Evolutionary conservation across 2,329 filamentous ascomycete genomes (phyloP), one percentile per base, ranked within the genome.

Genomic region (Fusarium xyrophilum): DNA sequence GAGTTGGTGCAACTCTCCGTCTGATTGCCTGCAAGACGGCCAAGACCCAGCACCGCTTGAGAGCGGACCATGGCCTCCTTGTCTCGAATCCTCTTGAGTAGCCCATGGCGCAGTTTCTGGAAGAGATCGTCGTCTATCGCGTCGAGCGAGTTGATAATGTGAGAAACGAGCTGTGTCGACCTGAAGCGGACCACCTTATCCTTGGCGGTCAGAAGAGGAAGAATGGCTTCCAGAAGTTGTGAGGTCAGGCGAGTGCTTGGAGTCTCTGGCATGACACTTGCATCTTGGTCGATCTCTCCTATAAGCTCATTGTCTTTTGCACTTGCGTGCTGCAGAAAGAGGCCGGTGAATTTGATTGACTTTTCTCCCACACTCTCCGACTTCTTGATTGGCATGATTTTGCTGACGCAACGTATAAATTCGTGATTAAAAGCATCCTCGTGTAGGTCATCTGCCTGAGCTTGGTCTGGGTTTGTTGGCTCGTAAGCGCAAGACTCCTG

Each of bases 171-270:
- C 77, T 99, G 96, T 1, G 95, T 96, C 7, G 93, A 89, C 61
- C 96, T 87, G 79, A 93, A 99, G 61, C 96, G 88, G 47, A 98
- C 91, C 62, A 91, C 91, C 79, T 97, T 98, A 80, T 99, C 96
- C 80, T 97, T 98, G 43, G 92, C 88, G 13, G 86, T 86, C 63
- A 97, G 83, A n/a, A 97, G 82, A 8, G 91, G 91, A 6, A 96
- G 82, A 23, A 96, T 80, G 10, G 89, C 85, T 55, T 88, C 87
- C 74, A 98, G 87, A 36, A 98, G 85, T 32, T 89, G 85, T 4
- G 89, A 88, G 2, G 89, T 92, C 27, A 98, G 86, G 51, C 94
- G 89, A 27, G 90, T 92, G 68, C 88, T 96, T 1, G 95, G 93
- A 1, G 93, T 97, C 75, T 97, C 93, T 6, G 89, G 88, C 77